A percentile compares a stretch with the other conserved stretches of the same genome.
These are phyloP conservation scores for Plectosphaerella cucumerina DNA, from an alignment of 2,329 filamentous ascomycete species.

Conservation along the genomic window DNA sequence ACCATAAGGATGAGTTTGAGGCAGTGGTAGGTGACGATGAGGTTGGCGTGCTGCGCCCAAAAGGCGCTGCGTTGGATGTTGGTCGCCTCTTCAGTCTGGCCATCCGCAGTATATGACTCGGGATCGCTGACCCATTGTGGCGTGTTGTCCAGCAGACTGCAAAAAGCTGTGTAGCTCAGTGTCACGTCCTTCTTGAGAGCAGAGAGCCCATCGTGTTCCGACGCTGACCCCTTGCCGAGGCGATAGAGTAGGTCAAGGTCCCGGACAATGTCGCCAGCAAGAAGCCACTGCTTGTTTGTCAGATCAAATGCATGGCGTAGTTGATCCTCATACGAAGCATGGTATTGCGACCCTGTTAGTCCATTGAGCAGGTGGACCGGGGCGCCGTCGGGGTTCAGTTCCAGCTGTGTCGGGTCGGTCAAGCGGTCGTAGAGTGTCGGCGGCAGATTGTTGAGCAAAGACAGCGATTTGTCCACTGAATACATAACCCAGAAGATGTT, in stretches of 20 bases:
- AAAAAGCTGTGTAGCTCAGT: constrained; percentile 16
- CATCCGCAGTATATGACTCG: neutral
- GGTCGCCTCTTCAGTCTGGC: fast-evolving
- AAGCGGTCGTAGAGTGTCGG: constrained; percentile 26
- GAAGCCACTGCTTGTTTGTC: constrained; percentile 4
- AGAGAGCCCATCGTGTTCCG: constrained; percentile 3
- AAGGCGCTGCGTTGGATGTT: constrained; percentile 9
- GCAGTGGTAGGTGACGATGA: constrained; percentile 36
- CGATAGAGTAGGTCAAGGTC: constrained; percentile 6
- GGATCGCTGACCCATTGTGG: constrained; percentile 6
- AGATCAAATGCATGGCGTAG: constrained; percentile 1
- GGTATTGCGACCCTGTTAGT: neutral
- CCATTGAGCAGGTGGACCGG: neutral
- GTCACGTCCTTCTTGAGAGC: constrained; percentile 5
- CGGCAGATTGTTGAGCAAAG: constrained; percentile 32
- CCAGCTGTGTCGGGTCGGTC: neutral
- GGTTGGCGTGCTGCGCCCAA: constrained; percentile 33
- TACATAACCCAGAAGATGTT: constrained; percentile 34
- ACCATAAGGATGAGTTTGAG: constrained; percentile 31
- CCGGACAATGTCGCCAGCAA: constrained; percentile 7
- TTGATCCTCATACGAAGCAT: neutral
- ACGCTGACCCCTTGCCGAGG: constrained; percentile 1
- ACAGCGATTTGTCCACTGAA: constrained; percentile 34
- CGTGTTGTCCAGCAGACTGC: constrained; percentile 11
- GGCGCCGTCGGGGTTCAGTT: neutral